These are phyloP conservation scores for Citrullus mucosospermus DNA, from an alignment of 306 rosid genomes.

Conservation along the genomic window DNA sequence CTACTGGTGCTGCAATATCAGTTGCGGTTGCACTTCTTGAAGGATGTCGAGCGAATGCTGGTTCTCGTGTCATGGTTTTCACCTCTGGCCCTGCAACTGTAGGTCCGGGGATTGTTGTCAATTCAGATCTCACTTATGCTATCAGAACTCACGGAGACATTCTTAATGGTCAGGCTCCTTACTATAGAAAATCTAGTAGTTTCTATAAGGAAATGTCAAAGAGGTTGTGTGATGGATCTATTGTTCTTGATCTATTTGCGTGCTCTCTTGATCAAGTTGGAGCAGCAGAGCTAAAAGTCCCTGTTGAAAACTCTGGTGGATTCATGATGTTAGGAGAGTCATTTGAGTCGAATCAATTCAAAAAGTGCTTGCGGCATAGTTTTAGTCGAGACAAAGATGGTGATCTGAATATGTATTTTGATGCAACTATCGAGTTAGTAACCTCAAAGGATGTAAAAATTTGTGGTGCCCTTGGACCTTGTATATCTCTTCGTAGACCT, in stretches of 20 bases:
- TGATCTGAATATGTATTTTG: slow-evolving; percentile 54
- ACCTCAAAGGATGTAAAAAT: slow-evolving; percentile 72
- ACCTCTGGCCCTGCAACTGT: slow-evolving; percentile 79
- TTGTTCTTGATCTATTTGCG: slow-evolving; percentile 66
- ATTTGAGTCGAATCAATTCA: slow-evolving; percentile 55
- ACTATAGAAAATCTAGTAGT: slow-evolving; percentile 33
- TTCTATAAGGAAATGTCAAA: slow-evolving; percentile 45
- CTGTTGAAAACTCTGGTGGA: slow-evolving; percentile 72
- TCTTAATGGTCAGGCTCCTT: slow-evolving; percentile 39
- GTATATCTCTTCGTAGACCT: slow-evolving; percentile 52
- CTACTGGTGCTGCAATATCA: slow-evolving; percentile 73
- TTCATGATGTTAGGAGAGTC: slow-evolving; percentile 68
- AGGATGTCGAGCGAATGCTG: slow-evolving; percentile 43
- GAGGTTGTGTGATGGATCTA: slow-evolving; percentile 43
- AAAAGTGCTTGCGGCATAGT: slow-evolving; percentile 49
- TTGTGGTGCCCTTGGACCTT: slow-evolving; percentile 91
- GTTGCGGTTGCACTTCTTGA: slow-evolving; percentile 72
- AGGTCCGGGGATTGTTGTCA: slow-evolving; percentile 67
- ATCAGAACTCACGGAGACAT: slow-evolving; percentile 72
- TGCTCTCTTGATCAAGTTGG: slow-evolving; percentile 92
- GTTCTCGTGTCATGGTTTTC: slow-evolving; percentile 81
- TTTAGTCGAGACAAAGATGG: slow-evolving; percentile 47
- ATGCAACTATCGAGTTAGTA: slow-evolving; percentile 73
- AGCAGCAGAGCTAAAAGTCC: slow-evolving; percentile 50
- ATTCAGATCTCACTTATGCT: slow-evolving; percentile 33